These are phyloP conservation scores for Paramecium octaurelia DNA, from an alignment of 73 alveolate species.

Conservation along the genomic window DNA sequence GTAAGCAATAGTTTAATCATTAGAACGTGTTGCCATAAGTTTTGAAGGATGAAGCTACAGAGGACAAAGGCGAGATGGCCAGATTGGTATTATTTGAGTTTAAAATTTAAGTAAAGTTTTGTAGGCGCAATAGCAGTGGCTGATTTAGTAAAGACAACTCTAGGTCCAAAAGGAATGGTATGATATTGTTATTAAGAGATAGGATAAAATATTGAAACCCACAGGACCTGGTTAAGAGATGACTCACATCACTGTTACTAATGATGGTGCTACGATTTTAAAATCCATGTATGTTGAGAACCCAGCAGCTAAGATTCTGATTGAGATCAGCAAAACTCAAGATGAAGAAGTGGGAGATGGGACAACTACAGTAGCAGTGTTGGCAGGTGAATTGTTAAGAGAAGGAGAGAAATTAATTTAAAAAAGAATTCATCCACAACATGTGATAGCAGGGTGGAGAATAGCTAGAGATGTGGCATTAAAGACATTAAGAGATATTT, in stretches of 20 bases:
- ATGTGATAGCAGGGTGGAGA: slow-evolving; percentile 91
- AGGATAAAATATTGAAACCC: slow-evolving; percentile 88
- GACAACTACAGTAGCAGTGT: slow-evolving; percentile 92
- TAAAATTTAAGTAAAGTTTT: slow-evolving; percentile 69
- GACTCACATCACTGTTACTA: slow-evolving; percentile 90
- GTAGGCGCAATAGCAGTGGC: slow-evolving; percentile 99
- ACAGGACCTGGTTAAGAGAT: slow-evolving; percentile 83
- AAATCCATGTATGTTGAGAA: slow-evolving; percentile 94
- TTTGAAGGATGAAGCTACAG: slow-evolving; percentile 77
- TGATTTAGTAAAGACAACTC: slow-evolving; percentile 94
- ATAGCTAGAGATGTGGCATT: slow-evolving; percentile 93
- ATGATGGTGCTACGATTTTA: slow-evolving; percentile 97
- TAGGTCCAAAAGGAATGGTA: slow-evolving; percentile 98
- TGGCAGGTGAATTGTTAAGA: slow-evolving; percentile 95
- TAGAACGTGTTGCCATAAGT: slow-evolving; percentile 83
- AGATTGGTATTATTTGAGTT: slow-evolving; percentile 62
- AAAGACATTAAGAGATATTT: slow-evolving; percentile 66
- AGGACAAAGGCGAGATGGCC: slow-evolving; percentile 87
- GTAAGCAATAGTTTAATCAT: neutral
- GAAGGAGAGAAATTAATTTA: slow-evolving; percentile 93
- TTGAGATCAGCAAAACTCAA: slow-evolving; percentile 92
- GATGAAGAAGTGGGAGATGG: slow-evolving; percentile 98
- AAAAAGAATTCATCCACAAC: slow-evolving; percentile 91
- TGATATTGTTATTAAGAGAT: neutral
- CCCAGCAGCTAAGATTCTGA: slow-evolving; percentile 98